Evolutionary conservation across 1,284 basidiomycete genomes (phyloP).

Genomic region (Filobasidium uniguttulatum): DNA sequence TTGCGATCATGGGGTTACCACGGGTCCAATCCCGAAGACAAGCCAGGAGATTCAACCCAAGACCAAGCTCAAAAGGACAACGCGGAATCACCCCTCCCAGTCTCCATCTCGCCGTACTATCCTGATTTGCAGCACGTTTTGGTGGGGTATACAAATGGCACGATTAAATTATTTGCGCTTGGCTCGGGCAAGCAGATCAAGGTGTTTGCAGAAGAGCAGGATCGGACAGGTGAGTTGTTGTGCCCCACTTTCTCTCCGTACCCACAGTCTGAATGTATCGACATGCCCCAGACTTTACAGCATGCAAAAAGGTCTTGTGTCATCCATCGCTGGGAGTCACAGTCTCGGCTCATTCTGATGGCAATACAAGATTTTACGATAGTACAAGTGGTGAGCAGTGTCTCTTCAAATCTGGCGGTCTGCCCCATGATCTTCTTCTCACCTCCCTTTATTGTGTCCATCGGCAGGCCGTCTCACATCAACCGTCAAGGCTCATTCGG

Average conservation of each 20-base stretch:
- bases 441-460: constrained; percentile 11
- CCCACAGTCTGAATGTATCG: not conserved
- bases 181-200: constrained; percentile 68
- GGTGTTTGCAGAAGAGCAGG: constrained; percentile 38
- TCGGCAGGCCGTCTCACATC: constrained; percentile 62
- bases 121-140: constrained; percentile 37
- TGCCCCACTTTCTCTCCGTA: not conserved
- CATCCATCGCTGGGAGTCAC: constrained; percentile 82
- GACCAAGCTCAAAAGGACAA: constrained; percentile 39
- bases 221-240: constrained; percentile 11
- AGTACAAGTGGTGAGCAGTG: constrained; percentile 52
- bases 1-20: constrained; percentile 30
- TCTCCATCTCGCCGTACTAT: constrained; percentile 47
- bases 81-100: constrained; percentile 45
- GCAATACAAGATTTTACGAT: constrained; percentile 80
- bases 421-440: not conserved
- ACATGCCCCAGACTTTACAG: constrained; percentile 38
- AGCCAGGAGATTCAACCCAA: not conserved
- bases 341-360: constrained; percentile 86
- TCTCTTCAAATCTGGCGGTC: not conserved
- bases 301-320: constrained; percentile 71
- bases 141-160: constrained; percentile 78
- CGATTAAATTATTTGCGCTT: constrained; percentile 80
- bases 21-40: constrained; percentile 8
- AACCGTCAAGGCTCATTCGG: constrained; percentile 79